phyloP scores from a whole-genome alignment of 75 land plant genomes.

The Sequoiadendron giganteum region DNA sequence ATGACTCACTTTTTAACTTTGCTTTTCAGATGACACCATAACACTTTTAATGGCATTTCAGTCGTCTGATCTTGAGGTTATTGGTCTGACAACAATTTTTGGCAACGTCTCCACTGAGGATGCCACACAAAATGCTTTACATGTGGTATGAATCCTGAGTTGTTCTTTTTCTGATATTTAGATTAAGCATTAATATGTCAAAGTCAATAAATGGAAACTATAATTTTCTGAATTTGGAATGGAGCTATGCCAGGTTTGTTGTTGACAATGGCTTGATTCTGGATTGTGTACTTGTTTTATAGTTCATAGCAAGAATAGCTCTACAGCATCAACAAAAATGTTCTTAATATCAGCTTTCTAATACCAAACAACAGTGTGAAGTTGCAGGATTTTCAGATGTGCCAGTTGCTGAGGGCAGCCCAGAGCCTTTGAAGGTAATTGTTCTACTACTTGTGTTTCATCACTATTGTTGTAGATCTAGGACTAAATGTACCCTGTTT shows the following conservation, averaged over 20 bases:
- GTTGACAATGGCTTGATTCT: background rate
- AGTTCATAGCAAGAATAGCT: background rate
- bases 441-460: background rate
- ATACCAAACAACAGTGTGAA: constrained; percentile 74
- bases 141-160: constrained; percentile 54
- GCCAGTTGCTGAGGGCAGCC: constrained; percentile 93
- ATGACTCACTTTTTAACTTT: constrained; percentile 1
- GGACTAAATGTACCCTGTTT: background rate
- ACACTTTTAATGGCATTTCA: constrained; percentile 93
- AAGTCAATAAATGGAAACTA: background rate
- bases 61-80: constrained; percentile 66
- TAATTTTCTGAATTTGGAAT: background rate
- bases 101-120: constrained; percentile 72
- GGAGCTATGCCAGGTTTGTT: background rate
- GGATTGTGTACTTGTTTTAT: background rate
- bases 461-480: background rate
- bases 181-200: background rate
- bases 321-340: constrained; percentile 10
- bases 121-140: constrained; percentile 80
- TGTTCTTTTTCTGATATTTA: constrained; percentile 3
- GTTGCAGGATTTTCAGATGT: constrained; percentile 74
- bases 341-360: background rate
- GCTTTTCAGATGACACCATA: constrained; percentile 80
- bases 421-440: constrained; percentile 77
- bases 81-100: constrained; percentile 90